Evolutionary conservation across 2,329 filamentous ascomycete species (phyloP).

Genomic region (Trichoderma sp.): DNA sequence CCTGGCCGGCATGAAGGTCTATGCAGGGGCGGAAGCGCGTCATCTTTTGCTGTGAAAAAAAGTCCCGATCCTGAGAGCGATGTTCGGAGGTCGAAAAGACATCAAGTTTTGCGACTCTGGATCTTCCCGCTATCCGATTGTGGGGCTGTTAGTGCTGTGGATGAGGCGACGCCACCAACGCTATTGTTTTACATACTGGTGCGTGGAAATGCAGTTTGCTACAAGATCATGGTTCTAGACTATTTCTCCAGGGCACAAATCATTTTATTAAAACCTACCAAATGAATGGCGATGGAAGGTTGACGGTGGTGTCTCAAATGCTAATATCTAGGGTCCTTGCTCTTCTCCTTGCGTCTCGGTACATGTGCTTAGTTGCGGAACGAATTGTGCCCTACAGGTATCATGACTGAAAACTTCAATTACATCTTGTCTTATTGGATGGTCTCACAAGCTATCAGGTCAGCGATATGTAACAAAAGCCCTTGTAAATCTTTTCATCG

Average conservation of each 20-base stretch:
- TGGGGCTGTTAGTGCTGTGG: conserved; percentile 22
- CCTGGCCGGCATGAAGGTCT: conserved; percentile 93
- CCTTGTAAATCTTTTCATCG: neutral
- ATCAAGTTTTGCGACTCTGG: conserved; percentile 13
- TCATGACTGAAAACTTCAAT: neutral
- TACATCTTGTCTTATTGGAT: neutral
- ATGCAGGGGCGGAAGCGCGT: conserved; percentile 95
- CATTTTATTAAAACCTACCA: neutral
- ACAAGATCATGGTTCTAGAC: neutral
- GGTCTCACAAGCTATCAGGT: neutral
- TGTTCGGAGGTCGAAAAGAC: neutral
- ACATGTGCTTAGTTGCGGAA: neutral
- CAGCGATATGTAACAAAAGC: neutral
- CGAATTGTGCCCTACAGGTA: too few relatives aligned
- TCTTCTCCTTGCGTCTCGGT: neutral
- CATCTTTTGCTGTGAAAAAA: conserved; percentile 55
- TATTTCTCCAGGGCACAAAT: neutral
- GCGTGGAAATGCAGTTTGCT: neutral
- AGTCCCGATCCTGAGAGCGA: neutral
- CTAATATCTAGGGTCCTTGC: neutral
- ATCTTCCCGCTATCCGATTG: conserved; percentile 5
- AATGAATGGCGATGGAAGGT: neutral
- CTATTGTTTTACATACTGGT: neutral
- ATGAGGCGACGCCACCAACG: conserved; percentile 16
- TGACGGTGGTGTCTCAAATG: neutral